phyloP scores from a whole-genome alignment of 495 filamentous ascomycete genomes.

The Friedmanniomyces simplex region DNA sequence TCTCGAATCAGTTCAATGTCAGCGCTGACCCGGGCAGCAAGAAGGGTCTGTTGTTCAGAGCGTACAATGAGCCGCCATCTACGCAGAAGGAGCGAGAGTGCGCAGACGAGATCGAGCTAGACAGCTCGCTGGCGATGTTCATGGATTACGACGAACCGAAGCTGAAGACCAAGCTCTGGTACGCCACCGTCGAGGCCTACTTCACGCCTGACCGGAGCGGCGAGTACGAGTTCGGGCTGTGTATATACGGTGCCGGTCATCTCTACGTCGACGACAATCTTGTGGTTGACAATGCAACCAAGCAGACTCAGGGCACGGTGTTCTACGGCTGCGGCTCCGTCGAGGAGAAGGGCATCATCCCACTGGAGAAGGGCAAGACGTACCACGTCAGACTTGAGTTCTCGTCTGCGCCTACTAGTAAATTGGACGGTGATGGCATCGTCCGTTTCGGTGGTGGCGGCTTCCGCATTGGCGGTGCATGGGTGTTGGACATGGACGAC shows the following conservation, averaged over 20 bases:
- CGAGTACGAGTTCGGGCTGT: conserved; percentile 64
- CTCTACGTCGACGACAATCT: conserved; percentile 59
- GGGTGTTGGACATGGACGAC: conserved; percentile 55
- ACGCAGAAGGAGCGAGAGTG: conserved; percentile 31
- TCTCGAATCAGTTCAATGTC: conserved; percentile 13
- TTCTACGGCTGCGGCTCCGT: conserved; percentile 53
- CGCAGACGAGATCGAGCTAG: conserved; percentile 46
- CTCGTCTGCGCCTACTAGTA: conserved; percentile 52
- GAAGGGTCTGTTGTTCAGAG: conserved; percentile 48
- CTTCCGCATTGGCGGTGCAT: conserved; percentile 66
- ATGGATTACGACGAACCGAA: conserved; percentile 54
- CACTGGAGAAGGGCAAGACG: conserved; percentile 47
- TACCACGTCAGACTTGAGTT: conserved; percentile 56
- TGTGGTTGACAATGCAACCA: conserved; percentile 57
- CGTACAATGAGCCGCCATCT: conserved; percentile 47
- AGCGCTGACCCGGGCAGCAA: conserved; percentile 29
- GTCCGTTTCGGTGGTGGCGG: conserved; percentile 54
- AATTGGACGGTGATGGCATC: conserved; percentile 42
- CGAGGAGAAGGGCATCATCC: conserved; percentile 48
- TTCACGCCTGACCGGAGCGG: conserved; percentile 52
- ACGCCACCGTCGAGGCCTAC: conserved; percentile 50
- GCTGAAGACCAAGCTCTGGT: conserved; percentile 46
- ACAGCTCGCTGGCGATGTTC: conserved; percentile 46
- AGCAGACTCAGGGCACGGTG: conserved; percentile 48
- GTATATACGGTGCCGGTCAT: conserved; percentile 62